These are phyloP conservation scores for Plasmodium yoelii DNA, from an alignment of 169 alveolate species.

Conservation along the genomic window DNA sequence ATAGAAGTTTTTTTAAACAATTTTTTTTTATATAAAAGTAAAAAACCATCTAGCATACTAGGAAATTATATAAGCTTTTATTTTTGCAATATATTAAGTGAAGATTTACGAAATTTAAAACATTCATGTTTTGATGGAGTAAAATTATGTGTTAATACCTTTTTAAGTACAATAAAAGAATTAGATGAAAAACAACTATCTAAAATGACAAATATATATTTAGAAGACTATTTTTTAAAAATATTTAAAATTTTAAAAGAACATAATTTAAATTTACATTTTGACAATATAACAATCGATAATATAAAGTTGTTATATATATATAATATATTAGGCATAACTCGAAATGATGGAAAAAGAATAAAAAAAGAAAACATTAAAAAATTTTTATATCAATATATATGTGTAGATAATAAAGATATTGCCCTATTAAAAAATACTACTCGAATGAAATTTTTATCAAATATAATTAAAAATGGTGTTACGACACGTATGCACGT, in stretches of 20 bases:
- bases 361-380: conserved; percentile 66
- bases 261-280: conserved; percentile 52
- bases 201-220: conserved; percentile 72
- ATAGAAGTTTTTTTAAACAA: conserved; percentile 51
- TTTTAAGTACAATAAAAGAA: conserved; percentile 53
- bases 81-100: conserved; percentile 70
- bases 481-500: conserved; percentile 72
- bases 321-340: conserved; percentile 69
- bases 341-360: conserved; percentile 68
- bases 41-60: conserved; percentile 19
- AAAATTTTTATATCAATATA: conserved; percentile 75
- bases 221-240: conserved; percentile 72
- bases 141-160: conserved; percentile 49
- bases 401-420: conserved; percentile 70
- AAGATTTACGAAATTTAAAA: conserved; percentile 64
- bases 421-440: conserved; percentile 31
- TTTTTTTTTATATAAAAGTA: conserved; percentile 67
- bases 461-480: conserved; percentile 74
- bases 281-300: conserved; percentile 55
- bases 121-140: conserved; percentile 70
- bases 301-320: conserved; percentile 42
- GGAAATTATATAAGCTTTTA: conserved; percentile 72
- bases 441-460: conserved; percentile 56
- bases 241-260: conserved; percentile 68
- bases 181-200: conserved; percentile 63